A percentile compares a stretch with the other conserved stretches of the same genome.
Conservation (phyloP, 768 basidiomycete species). For the Hygrocybe punicea region DNA sequence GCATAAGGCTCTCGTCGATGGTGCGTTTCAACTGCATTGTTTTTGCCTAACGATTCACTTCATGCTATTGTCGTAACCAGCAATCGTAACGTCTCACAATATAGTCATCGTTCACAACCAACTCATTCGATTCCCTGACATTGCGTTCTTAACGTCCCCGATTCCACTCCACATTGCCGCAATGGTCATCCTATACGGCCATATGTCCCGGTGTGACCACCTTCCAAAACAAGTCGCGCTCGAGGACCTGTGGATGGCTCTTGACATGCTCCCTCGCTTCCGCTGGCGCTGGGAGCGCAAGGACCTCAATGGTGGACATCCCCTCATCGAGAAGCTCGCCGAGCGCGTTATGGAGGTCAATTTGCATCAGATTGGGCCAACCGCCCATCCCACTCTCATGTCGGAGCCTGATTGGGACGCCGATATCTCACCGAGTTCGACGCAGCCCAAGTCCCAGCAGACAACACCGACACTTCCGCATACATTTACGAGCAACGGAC, state of each 20-base stretch:
- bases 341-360: conserved; percentile 76
- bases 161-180: conserved; percentile 87
- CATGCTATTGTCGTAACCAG: conserved; percentile 33
- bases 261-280: conserved; percentile 85
- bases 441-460: conserved; percentile 3
- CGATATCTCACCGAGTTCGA: conserved; percentile 24
- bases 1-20: conserved; percentile 72
- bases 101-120: conserved; percentile 81
- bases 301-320: conserved; percentile 74
- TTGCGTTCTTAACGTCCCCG: conserved; percentile 85
- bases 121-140: conserved; percentile 79
- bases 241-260: conserved; percentile 82
- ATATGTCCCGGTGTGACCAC: conserved; percentile 73
- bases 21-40: conserved; percentile 38
- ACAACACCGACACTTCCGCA: conserved; percentile 8
- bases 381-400: conserved; percentile 44
- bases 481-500: conserved; percentile 16
- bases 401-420: conserved; percentile 56
- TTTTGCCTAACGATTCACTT: not conserved
- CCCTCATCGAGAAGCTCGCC: conserved; percentile 78
- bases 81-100: conserved; percentile 84
- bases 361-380: conserved; percentile 56
- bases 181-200: conserved; percentile 87
- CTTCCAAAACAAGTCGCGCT: conserved; percentile 62
- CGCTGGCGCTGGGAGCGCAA: conserved; percentile 91